These are phyloP conservation scores for Suillus spraguei DNA, from an alignment of 768 basidiomycete species.

Conservation along the genomic window DNA sequence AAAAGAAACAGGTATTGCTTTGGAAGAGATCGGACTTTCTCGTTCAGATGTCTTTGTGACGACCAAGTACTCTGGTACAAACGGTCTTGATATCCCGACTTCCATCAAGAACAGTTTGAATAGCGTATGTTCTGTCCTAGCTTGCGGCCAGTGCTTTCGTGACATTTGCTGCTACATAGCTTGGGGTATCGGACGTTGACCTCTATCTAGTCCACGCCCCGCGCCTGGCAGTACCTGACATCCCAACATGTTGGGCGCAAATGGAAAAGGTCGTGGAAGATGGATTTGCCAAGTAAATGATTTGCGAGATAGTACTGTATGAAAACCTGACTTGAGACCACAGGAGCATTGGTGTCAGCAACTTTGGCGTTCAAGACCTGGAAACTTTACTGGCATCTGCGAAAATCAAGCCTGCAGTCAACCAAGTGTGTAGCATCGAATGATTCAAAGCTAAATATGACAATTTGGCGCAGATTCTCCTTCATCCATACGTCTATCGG, in stretches of 20 bases:
- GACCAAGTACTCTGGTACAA: constrained; percentile 60
- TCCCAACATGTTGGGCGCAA: constrained; percentile 62
- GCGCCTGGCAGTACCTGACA: constrained; percentile 55
- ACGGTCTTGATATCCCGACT: constrained; percentile 52
- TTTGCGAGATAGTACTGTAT: too few relatives aligned
- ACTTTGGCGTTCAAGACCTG: constrained; percentile 61
- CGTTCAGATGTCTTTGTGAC: constrained; percentile 63
- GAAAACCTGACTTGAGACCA: neutral
- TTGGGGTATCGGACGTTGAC: constrained; percentile 48
- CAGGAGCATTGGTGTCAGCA: constrained; percentile 76
- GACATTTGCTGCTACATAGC: neutral
- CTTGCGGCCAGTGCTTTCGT: constrained; percentile 31
- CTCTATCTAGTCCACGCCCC: constrained; percentile 72
- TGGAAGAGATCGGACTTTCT: constrained; percentile 54
- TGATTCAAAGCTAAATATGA: too few relatives aligned
- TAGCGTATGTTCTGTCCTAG: constrained; percentile 37
- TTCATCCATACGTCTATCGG: too few relatives aligned
- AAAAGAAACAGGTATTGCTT: constrained; percentile 41
- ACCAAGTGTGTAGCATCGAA: too few relatives aligned
- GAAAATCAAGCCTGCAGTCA: constrained; percentile 64
- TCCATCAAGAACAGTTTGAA: constrained; percentile 59
- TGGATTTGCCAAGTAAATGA: constrained; percentile 55
- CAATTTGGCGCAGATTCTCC: too few relatives aligned
- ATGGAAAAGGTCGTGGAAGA: constrained; percentile 61
- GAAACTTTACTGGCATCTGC: constrained; percentile 54